Base-by-base conservation (phyloP, 768 basidiomycete species). In the Hortiboletus campestris region DNA sequence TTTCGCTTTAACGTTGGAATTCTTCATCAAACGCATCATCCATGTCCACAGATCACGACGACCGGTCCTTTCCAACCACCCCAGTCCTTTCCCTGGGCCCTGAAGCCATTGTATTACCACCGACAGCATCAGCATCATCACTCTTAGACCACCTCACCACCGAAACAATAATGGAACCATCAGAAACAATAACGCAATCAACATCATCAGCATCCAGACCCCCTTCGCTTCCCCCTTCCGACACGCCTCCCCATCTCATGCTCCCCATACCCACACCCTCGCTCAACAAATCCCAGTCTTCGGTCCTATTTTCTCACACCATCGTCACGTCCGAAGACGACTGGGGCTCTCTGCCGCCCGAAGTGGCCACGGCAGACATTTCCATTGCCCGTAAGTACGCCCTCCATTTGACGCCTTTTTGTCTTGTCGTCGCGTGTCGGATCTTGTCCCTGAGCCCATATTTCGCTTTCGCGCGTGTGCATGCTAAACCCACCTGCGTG, bases 341-440 rank as follows among this genome's bases (percentile, higher is more conserved):
- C 43, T 65, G 75, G 63, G 76, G 77, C 45, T 67, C 75, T 6
- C 65, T 84, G 19, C 75, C 81, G 13, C 66, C 76, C 22, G 84
- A 85, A 54, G 74, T 83, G 36, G 78, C 78, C 43, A 64, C 71
- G n/a, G 82, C 80, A 13, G 85, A 84, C 51, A 77, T 86, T 41
- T 80, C 73, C 35, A 76, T 86, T 59, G 81, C 84, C 51, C 74
- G 85, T 86, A 67, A 71, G 82, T 78, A 38, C 19, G 28, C 29
- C 35, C 6, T 60, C 46, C 35, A 50, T 62, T 62, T 53, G 39
- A 28, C 25, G 22, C 13, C 14, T n/a, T 31, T 46, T 53, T 55
- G 22, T 50, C 20, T 32, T n/a, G 22, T 35, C 9, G 42, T 50
- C 38, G 35, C 46, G 22, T 41, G 40, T 47, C 56, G 57, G 59